Percentiles rank a stretch among this genome's conserved stretches.
These are phyloP conservation scores for Conoideocrella luteorostrata DNA, from an alignment of 2,329 filamentous ascomycete genomes.

Conservation along the genomic window DNA sequence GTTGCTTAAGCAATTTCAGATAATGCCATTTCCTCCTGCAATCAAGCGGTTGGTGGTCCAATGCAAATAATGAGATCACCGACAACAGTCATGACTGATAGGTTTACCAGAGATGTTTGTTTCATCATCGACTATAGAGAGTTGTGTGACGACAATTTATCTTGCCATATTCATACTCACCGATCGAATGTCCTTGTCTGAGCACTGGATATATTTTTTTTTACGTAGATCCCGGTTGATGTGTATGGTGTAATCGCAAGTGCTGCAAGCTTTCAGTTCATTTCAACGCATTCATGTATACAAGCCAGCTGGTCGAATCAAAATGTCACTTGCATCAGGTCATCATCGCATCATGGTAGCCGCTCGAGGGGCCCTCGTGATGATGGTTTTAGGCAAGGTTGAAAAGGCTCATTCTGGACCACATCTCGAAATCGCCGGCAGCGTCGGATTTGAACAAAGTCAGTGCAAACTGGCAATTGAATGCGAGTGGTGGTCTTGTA, in stretches of 20 bases:
- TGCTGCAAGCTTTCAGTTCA: too few species aligned
- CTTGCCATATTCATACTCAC: too few species aligned
- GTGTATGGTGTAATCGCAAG: too few species aligned
- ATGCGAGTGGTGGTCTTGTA: slow-evolving; percentile 37
- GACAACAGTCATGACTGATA: slow-evolving; percentile 23
- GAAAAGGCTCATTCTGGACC: slow-evolving; percentile 50
- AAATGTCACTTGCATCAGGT: slow-evolving; percentile 59
- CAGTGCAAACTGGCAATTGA: slow-evolving; percentile 30
- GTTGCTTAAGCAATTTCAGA: slow-evolving; percentile 7
- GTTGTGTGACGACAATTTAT: too few species aligned
- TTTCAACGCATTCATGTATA: too few species aligned
- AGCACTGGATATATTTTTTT: too few species aligned
- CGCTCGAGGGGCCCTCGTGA: slow-evolving; percentile 60
- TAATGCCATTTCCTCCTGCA: slow-evolving; percentile 20
- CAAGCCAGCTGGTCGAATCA: background rate
- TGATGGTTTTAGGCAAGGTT: slow-evolving; percentile 63
- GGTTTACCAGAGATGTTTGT: slow-evolving; percentile 37
- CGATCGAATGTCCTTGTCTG: too few species aligned
- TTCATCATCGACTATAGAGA: slow-evolving; percentile 25
- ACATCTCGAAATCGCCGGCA: slow-evolving; percentile 47
- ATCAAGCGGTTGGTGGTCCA: slow-evolving; percentile 21
- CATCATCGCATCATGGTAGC: slow-evolving; percentile 62
- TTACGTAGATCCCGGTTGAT: too few species aligned
- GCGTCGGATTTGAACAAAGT: slow-evolving; percentile 25
- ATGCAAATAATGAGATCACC: slow-evolving; percentile 18